phyloP scores from a whole-genome alignment of 768 basidiomycete species.

The Albatrellus ellisii region DNA sequence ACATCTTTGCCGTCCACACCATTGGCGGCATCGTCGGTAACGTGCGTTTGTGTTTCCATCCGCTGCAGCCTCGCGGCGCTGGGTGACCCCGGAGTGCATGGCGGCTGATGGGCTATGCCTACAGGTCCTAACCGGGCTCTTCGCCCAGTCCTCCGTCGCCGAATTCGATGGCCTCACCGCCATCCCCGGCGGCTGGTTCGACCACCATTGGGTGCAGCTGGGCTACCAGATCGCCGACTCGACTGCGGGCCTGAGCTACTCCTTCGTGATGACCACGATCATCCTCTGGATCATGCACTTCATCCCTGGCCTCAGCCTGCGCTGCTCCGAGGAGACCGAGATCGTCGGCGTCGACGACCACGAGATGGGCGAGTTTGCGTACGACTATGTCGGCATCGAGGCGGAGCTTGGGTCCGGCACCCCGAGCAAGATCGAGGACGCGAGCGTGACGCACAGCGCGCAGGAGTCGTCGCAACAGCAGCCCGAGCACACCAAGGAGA shows the following conservation, averaged over 20 bases:
- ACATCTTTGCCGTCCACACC: conserved; percentile 83
- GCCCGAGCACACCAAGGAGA: too few relatives aligned
- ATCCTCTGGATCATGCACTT: conserved; percentile 32
- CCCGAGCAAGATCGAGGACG: conserved; percentile 9
- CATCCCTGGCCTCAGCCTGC: conserved; percentile 29
- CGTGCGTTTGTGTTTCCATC: conserved; percentile 13
- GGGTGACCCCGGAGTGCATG: too few relatives aligned
- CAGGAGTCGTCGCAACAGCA: conserved; percentile 11
- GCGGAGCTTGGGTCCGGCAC: conserved; percentile 11
- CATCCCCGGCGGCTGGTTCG: conserved; percentile 36
- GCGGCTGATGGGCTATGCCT: too few relatives aligned
- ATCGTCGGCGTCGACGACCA: conserved; percentile 56
- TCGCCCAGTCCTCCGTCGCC: conserved; percentile 27
- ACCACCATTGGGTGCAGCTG: conserved; percentile 26
- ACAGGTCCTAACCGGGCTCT: conserved; percentile 21
- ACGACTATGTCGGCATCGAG: conserved; percentile 71
- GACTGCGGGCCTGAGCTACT: conserved; percentile 20
- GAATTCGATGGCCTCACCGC: conserved; percentile 30
- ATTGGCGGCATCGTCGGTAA: conserved; percentile 75
- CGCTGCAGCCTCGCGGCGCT: neutral
- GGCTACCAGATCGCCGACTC: conserved; percentile 30
- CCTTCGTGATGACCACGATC: conserved; percentile 24
- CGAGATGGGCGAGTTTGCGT: conserved; percentile 84
- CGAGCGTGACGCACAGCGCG: conserved; percentile 11
- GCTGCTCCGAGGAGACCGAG: conserved; percentile 16